A percentile compares a stretch with the other conserved stretches of the same genome.
Conservation (phyloP, 2,329 filamentous ascomycete genomes). For the Furcasterigmium furcatum region DNA sequence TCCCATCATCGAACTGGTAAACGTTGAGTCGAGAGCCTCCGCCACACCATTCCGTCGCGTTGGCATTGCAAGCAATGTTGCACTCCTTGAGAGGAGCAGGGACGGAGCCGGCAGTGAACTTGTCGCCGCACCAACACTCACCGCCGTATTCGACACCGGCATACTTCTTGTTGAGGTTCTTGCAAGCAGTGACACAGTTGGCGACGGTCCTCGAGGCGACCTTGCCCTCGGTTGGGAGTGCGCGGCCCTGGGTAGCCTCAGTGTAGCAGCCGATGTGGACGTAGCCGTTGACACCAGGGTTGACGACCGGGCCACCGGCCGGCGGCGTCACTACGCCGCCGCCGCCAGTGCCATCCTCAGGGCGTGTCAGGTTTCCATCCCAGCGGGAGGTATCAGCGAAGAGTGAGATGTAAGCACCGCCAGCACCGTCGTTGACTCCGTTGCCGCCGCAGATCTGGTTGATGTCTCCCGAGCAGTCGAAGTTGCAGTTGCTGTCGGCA, state of each 20-base stretch:
- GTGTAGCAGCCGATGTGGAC: conserved; percentile 25
- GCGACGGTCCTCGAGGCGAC: conserved; percentile 1
- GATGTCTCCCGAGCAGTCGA: conserved; percentile 42
- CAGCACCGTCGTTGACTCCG: conserved; percentile 15
- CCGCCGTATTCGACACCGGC: conserved; percentile 31
- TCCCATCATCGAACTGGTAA: conserved; percentile 19
- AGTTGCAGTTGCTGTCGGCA: conserved; percentile 45
- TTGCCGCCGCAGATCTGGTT: conserved; percentile 52
- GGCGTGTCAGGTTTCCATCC: conserved; percentile 18
- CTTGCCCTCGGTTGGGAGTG: conserved; percentile 15
- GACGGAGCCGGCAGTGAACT: conserved; percentile 19
- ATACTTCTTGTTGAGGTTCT: conserved; percentile 16
- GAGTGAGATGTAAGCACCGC: conserved; percentile 41
- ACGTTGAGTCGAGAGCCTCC: conserved; percentile 28
- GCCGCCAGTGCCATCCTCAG: conserved; percentile 7
- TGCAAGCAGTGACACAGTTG: conserved; percentile 18
- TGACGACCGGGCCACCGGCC: conserved; percentile 21
- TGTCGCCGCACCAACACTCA: conserved; percentile 33
- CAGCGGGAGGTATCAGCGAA: conserved; percentile 33
- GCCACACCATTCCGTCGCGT: conserved; percentile 30
- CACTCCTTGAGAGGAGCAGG: conserved; percentile 24
- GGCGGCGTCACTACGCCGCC: conserved; percentile 8
- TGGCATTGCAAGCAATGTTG: conserved; percentile 27
- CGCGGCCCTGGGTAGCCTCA: conserved; percentile 22
- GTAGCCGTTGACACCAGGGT: conserved; percentile 27